Base-by-base conservation (phyloP, 441 rosid species). In the Aquilaria agallochum region DNA sequence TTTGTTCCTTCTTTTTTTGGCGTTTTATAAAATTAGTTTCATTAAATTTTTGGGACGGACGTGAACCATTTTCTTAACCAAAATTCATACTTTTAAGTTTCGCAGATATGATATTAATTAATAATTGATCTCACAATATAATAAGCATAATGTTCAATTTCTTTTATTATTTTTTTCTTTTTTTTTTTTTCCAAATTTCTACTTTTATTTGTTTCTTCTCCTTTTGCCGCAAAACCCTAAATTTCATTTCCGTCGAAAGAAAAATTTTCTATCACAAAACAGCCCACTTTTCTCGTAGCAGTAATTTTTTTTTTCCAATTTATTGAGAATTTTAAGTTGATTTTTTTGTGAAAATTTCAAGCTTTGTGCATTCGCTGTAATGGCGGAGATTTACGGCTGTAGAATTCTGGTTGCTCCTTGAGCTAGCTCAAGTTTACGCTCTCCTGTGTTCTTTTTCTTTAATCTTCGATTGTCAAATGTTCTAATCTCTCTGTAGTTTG, bases 21-120 rank as follows among this genome's bases (percentile, higher is more conserved):
- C 66, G 68, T 71, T 73, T 76, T 75, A 68, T 66, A 80, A 68
- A 72, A 56, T 69, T 42, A 34, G 11, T 60, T 69, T 78, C 76
- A 72, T 78, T 82, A 64, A 82, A 74, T 76, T 86, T 80, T 83
- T 88, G 74, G 80, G 90, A 84, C 87, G 96, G 93, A 93, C 98
- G 87, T 82, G 80, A 83, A 84, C 68, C 87, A 71, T 81, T 78
- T 85, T 87, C 75, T 78, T 82, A 87, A 90, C 83, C 80, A 80
- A 74, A 83, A 66, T 87, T 80, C 79, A 74, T 83, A 80, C 80
- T 85, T 73, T 83, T 79, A 81, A 73, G 45, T 72, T 67, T 75
- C 68, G 71, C 75, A 76, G 84, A 80, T 87, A 77, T 74, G 86
- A 73, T 83, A 88, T 69, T 70, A 60, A 68, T 69, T 76, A 60